These are phyloP conservation scores for Solanum piurae DNA, from an alignment of 257 asterid genomes.

Conservation along the genomic window DNA sequence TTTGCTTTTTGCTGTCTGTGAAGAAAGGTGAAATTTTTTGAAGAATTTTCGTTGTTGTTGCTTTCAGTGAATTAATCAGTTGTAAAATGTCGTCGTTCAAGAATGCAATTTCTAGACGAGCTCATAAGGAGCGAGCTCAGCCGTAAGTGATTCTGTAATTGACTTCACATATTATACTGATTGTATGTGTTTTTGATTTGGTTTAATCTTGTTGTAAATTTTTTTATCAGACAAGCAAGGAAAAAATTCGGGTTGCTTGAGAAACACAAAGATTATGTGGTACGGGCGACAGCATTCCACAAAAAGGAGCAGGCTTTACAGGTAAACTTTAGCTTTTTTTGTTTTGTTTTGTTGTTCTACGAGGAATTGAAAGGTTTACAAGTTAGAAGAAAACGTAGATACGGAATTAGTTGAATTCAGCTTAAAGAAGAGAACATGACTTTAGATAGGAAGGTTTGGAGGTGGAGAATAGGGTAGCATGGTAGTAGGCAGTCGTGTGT, in stretches of 20 bases:
- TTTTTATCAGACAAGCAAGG: slow-evolving; percentile 37
- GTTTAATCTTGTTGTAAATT: background rate
- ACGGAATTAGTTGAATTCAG: background rate
- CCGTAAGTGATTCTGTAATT: slow-evolving; percentile 46
- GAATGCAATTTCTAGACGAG: slow-evolving; percentile 66
- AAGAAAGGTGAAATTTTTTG: background rate
- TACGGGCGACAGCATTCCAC: slow-evolving; percentile 61
- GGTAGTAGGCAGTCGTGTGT: background rate
- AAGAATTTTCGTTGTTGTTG: background rate
- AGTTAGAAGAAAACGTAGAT: background rate
- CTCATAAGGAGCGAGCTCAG: slow-evolving; percentile 88
- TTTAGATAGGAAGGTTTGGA: background rate
- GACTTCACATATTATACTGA: background rate
- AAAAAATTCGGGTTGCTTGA: slow-evolving; percentile 70
- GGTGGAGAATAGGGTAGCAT: background rate
- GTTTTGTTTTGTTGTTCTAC: background rate
- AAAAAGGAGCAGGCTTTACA: slow-evolving; percentile 57
- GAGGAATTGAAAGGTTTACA: background rate
- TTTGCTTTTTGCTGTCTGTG: background rate
- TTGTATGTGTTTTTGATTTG: background rate
- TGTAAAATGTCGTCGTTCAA: slow-evolving; percentile 61
- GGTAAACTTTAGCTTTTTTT: slow-evolving; percentile 13
- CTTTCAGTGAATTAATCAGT: background rate
- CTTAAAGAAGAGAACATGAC: background rate
- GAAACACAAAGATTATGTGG: slow-evolving; percentile 85